phyloP scores from a whole-genome alignment of 1,284 basidiomycete genomes.

The Papiliotrema terrestris region DNA sequence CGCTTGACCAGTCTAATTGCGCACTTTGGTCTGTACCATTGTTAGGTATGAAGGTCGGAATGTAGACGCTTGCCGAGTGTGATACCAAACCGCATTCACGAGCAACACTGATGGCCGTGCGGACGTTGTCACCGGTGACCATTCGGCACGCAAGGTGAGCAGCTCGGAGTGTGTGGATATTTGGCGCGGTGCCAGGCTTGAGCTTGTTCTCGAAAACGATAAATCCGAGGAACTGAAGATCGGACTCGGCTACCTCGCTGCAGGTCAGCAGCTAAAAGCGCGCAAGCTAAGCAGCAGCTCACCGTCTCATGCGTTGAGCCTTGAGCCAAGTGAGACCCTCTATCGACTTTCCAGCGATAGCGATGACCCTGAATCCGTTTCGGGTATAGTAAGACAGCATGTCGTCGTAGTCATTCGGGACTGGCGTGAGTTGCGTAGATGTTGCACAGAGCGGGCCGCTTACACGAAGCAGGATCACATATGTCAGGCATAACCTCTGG shows the following conservation, averaged over 20 bases:
- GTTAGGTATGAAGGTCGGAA: conserved; percentile 77
- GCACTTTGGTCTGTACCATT: conserved; percentile 64
- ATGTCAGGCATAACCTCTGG: conserved; percentile 98
- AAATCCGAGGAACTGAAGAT: conserved; percentile 86
- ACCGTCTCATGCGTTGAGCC: conserved; percentile 94
- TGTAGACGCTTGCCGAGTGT: conserved; percentile 86
- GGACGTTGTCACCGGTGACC: conserved; percentile 97
- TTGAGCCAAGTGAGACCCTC: conserved; percentile 94
- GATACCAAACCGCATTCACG: conserved; percentile 89
- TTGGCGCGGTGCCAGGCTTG: conserved; percentile 87
- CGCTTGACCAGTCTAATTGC: conserved; percentile 82
- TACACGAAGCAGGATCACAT: conserved; percentile 81
- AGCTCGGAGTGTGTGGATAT: conserved; percentile 80
- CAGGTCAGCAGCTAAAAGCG: too few relatives aligned
- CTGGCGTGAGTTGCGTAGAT: conserved; percentile 49
- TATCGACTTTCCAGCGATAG: conserved; percentile 93
- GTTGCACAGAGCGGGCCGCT: conserved; percentile 39
- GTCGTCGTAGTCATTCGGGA: conserved; percentile 96
- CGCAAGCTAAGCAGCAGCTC: too few relatives aligned
- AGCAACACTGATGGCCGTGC: conserved; percentile 95
- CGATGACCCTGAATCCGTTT: conserved; percentile 96
- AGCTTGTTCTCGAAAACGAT: conserved; percentile 99
- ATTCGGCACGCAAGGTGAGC: conserved; percentile 94
- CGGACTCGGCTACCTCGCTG: conserved; percentile 91
- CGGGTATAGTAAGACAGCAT: conserved; percentile 95